phyloP scores from a whole-genome alignment of 805 yeast species.

The Wickerhamomyces chaumierensis region DNA sequence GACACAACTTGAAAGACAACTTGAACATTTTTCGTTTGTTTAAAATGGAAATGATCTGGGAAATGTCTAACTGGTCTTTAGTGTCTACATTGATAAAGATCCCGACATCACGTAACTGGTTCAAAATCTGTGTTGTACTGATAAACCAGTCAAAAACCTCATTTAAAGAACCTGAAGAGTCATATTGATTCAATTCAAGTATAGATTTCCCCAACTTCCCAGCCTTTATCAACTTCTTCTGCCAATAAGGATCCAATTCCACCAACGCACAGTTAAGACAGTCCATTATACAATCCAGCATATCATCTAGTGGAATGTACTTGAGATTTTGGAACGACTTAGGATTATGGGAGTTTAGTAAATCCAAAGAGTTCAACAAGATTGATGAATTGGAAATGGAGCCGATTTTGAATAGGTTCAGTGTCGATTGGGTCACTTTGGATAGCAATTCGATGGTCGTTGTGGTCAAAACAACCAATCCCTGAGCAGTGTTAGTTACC shows the following conservation, averaged over 20 bases:
- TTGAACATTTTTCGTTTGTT: slow-evolving; percentile 48
- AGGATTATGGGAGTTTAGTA: slow-evolving; percentile 57
- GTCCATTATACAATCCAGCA: slow-evolving; percentile 51
- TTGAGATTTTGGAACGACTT: slow-evolving; percentile 70
- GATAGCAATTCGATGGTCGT: slow-evolving; percentile 46
- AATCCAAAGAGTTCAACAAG: slow-evolving; percentile 64
- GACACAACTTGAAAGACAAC: slow-evolving; percentile 51
- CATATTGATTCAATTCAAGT: slow-evolving; percentile 22
- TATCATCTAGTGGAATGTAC: slow-evolving; percentile 33
- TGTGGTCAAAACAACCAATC: slow-evolving; percentile 53
- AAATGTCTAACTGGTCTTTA: slow-evolving; percentile 36
- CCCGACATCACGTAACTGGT: slow-evolving; percentile 26
- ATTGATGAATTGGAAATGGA: slow-evolving; percentile 78
- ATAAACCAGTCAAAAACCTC: not conserved
- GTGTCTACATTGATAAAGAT: slow-evolving; percentile 20
- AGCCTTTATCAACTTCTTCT: slow-evolving; percentile 67
- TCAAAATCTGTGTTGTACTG: not conserved
- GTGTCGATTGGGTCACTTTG: slow-evolving; percentile 46
- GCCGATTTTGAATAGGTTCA: slow-evolving; percentile 68
- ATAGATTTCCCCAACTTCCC: slow-evolving; percentile 76
- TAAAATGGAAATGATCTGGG: slow-evolving; percentile 38
- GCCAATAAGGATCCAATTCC: slow-evolving; percentile 73
- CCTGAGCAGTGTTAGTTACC: slow-evolving; percentile 50
- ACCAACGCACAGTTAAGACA: slow-evolving; percentile 68
- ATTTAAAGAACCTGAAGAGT: not conserved